phyloP scores from a whole-genome alignment of 306 rosid genomes.

The Purshia tridentata region DNA sequence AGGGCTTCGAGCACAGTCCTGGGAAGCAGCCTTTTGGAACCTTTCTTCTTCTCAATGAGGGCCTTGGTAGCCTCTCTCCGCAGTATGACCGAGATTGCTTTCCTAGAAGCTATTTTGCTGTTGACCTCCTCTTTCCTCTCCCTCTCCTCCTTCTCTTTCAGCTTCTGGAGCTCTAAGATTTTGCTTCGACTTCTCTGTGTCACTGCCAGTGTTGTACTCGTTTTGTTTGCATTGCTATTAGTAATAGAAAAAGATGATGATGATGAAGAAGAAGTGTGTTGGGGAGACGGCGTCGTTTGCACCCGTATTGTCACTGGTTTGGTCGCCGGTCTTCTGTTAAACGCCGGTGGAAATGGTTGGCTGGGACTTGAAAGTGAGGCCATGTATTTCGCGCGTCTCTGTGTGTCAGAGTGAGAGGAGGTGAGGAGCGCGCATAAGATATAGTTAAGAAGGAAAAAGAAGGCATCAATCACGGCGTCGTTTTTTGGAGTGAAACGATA shows the following conservation, averaged over 20 bases:
- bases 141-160: slow-evolving; percentile 43
- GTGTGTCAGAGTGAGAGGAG: too few relatives aligned
- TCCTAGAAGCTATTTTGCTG: slow-evolving; percentile 70
- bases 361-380: slow-evolving; percentile 39
- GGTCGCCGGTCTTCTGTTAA: slow-evolving; percentile 18
- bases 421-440: too few relatives aligned
- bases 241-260: background rate
- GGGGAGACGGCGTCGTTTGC: slow-evolving; percentile 8
- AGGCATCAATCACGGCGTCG: too few relatives aligned
- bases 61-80: slow-evolving; percentile 88
- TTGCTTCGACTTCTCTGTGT: slow-evolving; percentile 34
- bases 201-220: slow-evolving; percentile 7
- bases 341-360: slow-evolving; percentile 28
- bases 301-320: background rate
- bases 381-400: slow-evolving; percentile 27
- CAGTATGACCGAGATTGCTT: slow-evolving; percentile 79
- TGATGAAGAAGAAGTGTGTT: slow-evolving; percentile 4
- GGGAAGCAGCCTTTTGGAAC: slow-evolving; percentile 87
- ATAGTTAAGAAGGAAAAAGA: too few relatives aligned
- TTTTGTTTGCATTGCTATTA: slow-evolving; percentile 7
- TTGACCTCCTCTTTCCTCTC: slow-evolving; percentile 76
- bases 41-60: slow-evolving; percentile 69
- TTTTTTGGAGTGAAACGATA: too few relatives aligned
- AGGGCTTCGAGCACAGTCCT: slow-evolving; percentile 84
- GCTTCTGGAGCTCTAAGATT: slow-evolving; percentile 43